Evolutionary conservation across 106 monocot species (phyloP).

Genomic region (Allium sativum): DNA sequence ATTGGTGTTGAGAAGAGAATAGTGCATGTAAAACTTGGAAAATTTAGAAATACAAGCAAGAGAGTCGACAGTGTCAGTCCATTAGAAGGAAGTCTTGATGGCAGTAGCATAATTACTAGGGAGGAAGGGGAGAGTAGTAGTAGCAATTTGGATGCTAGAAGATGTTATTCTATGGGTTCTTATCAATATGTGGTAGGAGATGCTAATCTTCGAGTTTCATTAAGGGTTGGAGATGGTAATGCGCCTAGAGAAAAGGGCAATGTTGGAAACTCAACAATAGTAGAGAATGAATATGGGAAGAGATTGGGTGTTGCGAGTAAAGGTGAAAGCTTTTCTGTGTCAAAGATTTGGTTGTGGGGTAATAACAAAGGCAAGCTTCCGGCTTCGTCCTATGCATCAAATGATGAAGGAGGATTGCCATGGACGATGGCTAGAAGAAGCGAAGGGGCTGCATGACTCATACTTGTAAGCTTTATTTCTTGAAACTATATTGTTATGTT

Average conservation of each 20-base stretch:
- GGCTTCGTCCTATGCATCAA: slow-evolving; percentile 15
- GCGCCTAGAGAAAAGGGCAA: slow-evolving; percentile 10
- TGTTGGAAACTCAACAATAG: slow-evolving; percentile 5
- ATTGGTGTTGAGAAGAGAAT: slow-evolving; percentile 43
- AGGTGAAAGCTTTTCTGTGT: slow-evolving; percentile 81
- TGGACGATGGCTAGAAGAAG: slow-evolving; percentile 26
- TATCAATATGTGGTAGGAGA: slow-evolving; percentile 76
- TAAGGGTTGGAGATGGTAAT: slow-evolving; percentile 16
- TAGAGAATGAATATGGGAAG: slow-evolving; percentile 32
- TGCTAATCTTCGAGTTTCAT: slow-evolving; percentile 48
- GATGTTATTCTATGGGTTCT: slow-evolving; percentile 93
- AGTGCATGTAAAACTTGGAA: slow-evolving; percentile 75
- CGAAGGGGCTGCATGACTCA: slow-evolving; percentile 31
- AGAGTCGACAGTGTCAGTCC: slow-evolving; percentile 7
- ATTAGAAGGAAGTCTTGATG: slow-evolving; percentile 1
- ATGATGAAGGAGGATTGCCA: slow-evolving; percentile 30
- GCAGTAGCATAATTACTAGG: slow-evolving; percentile 9
- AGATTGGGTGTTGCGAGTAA: slow-evolving; percentile 44
- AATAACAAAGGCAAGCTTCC: slow-evolving; percentile 61
- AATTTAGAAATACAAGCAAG: slow-evolving; percentile 42
- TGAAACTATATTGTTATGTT: background rate
- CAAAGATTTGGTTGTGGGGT: slow-evolving; percentile 82
- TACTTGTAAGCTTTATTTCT: background rate
- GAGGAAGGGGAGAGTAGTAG: slow-evolving; percentile 70
- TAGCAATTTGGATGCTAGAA: slow-evolving; percentile 77